Conservation (phyloP, 2,329 filamentous ascomycete species). For the Blastomyces percursus region DNA sequence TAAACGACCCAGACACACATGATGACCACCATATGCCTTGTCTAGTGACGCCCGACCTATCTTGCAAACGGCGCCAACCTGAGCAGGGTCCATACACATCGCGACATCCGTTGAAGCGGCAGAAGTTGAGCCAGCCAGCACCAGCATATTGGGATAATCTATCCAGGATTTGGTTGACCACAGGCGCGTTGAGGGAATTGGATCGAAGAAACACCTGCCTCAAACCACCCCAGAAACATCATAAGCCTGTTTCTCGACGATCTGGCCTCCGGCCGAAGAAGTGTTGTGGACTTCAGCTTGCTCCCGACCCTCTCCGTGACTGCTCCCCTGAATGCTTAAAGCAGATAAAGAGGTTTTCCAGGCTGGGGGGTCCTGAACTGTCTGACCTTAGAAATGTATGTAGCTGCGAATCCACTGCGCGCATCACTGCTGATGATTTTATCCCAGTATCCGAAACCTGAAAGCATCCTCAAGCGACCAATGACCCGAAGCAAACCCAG, state of each 20-base stretch:
- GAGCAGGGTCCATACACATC: too few relatives aligned
- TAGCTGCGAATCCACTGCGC: background rate
- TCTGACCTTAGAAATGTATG: slow-evolving; percentile 13
- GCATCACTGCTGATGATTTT: background rate
- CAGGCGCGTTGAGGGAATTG: too few relatives aligned
- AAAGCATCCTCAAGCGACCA: background rate
- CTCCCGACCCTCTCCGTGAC: background rate
- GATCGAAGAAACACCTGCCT: too few relatives aligned
- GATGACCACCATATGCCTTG: background rate
- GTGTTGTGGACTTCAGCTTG: background rate
- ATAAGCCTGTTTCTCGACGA: too few relatives aligned
- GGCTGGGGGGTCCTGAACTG: slow-evolving; percentile 10
- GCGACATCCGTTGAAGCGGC: too few relatives aligned
- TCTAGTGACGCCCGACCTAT: background rate
- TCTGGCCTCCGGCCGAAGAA: too few relatives aligned
- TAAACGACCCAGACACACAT: background rate
- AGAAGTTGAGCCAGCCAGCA: too few relatives aligned
- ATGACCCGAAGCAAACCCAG: background rate
- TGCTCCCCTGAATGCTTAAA: slow-evolving; percentile 1
- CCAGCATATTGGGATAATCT: too few relatives aligned
- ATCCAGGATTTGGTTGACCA: too few relatives aligned
- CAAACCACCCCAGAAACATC: too few relatives aligned
- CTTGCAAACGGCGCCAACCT: background rate
- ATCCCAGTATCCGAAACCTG: background rate
- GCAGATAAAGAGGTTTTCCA: slow-evolving; percentile 9